These are phyloP conservation scores for Aureobasidium sp. DNA, from an alignment of 2,329 filamentous ascomycete genomes.

Conservation along the genomic window DNA sequence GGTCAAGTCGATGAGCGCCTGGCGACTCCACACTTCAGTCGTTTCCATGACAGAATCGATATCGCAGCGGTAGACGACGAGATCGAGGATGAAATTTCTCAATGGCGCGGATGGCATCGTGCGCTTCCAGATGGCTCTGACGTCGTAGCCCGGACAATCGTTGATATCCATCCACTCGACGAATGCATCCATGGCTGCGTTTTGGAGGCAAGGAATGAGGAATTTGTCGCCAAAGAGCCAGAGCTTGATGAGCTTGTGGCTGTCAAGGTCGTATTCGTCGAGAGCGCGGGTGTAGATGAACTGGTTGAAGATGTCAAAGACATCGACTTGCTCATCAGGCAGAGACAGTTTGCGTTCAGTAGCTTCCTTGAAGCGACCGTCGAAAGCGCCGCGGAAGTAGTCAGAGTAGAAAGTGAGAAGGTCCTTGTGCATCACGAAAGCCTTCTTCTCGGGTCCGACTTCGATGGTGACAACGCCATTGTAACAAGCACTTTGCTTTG, in stretches of 20 bases:
- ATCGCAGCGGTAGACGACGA: neutral
- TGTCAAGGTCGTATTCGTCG: no score
- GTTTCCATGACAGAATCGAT: no score
- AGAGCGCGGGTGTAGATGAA: neutral
- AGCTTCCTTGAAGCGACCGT: neutral
- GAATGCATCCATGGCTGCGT: neutral
- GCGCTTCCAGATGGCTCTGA: neutral
- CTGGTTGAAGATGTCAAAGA: neutral
- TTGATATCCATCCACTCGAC: no score
- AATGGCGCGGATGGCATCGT: neutral
- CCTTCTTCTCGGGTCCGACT: neutral
- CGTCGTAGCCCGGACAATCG: neutral
- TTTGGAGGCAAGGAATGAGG: neutral
- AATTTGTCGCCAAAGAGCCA: neutral
- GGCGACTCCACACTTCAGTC: no score
- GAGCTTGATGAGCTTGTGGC: neutral
- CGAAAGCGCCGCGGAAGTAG: neutral
- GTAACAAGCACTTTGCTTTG: no score
- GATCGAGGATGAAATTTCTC: neutral
- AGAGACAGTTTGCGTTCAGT: neutral
- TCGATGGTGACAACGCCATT: neutral
- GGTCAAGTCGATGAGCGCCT: neutral
- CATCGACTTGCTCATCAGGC: neutral
- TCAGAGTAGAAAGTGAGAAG: neutral
- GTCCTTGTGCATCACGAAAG: neutral